Evolutionary conservation across 495 filamentous ascomycete genomes (phyloP).

Genomic region (Articulospora tetracladia): DNA sequence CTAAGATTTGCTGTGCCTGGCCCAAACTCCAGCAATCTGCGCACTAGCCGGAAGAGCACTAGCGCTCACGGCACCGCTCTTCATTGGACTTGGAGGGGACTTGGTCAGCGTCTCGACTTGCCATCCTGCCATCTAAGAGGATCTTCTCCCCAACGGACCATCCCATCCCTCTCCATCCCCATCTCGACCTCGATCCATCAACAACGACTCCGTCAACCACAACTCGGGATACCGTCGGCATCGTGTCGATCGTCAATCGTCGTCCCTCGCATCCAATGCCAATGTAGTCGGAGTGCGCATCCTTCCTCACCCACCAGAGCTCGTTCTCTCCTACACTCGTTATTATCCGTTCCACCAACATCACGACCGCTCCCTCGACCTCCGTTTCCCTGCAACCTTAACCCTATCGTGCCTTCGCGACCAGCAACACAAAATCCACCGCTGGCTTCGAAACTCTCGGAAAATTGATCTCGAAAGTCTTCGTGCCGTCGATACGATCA

Average conservation of each 20-base stretch:
- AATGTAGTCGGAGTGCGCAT: constrained; percentile 13
- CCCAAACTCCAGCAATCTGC: background rate
- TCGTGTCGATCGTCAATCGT: background rate
- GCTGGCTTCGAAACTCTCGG: background rate
- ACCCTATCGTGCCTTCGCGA: background rate
- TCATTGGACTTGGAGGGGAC: too few relatives aligned
- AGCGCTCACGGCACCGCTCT: too few relatives aligned
- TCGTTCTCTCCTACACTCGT: constrained; percentile 23
- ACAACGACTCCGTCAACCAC: background rate
- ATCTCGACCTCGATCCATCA: background rate
- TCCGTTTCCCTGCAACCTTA: background rate
- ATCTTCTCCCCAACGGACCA: too few relatives aligned
- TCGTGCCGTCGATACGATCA: constrained; percentile 3
- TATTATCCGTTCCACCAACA: too few relatives aligned
- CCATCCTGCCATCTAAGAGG: too few relatives aligned
- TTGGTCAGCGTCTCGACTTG: background rate
- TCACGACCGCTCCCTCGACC: background rate
- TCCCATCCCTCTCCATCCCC: background rate
- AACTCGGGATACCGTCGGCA: background rate
- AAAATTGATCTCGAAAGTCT: background rate
- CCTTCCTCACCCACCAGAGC: constrained; percentile 10
- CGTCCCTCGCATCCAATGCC: constrained; percentile 8
- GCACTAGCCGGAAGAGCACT: too few relatives aligned
- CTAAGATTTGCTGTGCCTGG: background rate
- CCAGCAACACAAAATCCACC: background rate